phyloP scores from a whole-genome alignment of 768 basidiomycete genomes.

The Pleurotus giganteus region DNA sequence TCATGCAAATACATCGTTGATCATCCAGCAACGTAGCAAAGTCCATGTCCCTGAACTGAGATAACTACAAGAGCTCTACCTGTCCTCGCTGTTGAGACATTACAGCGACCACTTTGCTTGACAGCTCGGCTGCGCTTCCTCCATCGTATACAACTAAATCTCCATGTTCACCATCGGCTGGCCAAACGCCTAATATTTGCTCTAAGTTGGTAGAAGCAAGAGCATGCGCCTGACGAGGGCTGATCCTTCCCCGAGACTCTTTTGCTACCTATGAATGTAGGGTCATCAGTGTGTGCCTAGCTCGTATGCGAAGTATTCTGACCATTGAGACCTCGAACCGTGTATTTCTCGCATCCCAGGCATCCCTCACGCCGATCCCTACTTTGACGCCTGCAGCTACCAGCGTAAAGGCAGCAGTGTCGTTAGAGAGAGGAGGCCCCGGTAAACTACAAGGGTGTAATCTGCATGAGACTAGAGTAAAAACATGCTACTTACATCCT shows the following conservation, averaged over 20 bases:
- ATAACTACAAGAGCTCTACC: slow-evolving; percentile 44
- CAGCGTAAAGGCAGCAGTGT: slow-evolving; percentile 61
- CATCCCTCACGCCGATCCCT: slow-evolving; percentile 65
- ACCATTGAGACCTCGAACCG: slow-evolving; percentile 84
- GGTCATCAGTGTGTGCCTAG: slow-evolving; percentile 3
- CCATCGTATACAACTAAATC: slow-evolving; percentile 65
- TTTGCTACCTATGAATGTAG: slow-evolving; percentile 35
- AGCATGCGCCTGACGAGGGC: slow-evolving; percentile 37
- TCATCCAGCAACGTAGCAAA: neutral
- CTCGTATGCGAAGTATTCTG: slow-evolving; percentile 20
- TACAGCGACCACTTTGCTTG: slow-evolving; percentile 54
- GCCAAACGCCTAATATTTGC: slow-evolving; percentile 28
- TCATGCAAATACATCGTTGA: neutral
- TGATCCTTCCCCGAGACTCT: slow-evolving; percentile 44
- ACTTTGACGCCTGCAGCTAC: slow-evolving; percentile 75
- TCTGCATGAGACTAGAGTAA: neutral
- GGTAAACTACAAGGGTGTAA: slow-evolving; percentile 43
- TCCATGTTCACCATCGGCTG: slow-evolving; percentile 32
- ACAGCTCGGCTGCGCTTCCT: slow-evolving; percentile 54
- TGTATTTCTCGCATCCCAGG: slow-evolving; percentile 72
- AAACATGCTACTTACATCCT: slow-evolving; percentile 50
- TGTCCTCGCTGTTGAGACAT: slow-evolving; percentile 47
- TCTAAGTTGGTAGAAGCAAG: slow-evolving; percentile 45
- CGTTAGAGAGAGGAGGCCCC: slow-evolving; percentile 71
- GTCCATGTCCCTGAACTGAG: slow-evolving; percentile 20